These are phyloP conservation scores for Leptographium wingfieldii DNA, from an alignment of 2,329 filamentous ascomycete genomes.

Conservation along the genomic window DNA sequence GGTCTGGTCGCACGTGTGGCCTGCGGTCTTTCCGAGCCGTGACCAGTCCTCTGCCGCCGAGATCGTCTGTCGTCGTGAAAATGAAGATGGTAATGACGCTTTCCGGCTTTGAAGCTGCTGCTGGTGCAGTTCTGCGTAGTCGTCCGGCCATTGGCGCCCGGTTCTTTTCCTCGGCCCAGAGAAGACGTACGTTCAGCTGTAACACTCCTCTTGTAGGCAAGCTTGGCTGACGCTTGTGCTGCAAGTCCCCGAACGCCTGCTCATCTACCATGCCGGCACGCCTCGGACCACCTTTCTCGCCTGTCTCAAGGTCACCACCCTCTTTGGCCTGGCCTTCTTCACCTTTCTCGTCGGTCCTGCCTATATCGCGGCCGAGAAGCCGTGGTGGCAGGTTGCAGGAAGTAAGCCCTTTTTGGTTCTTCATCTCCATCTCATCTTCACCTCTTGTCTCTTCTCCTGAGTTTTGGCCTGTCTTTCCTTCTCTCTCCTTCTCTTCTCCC, in stretches of 20 bases:
- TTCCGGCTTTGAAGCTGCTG: not conserved
- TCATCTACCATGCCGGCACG: conserved; percentile 67
- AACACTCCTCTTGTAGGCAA: not conserved
- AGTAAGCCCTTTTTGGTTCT: conserved; percentile 19
- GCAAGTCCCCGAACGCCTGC: conserved; percentile 37
- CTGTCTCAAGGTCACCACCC: conserved; percentile 55
- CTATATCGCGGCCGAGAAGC: conserved; percentile 31
- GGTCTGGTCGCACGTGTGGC: not conserved
- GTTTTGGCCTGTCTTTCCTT: too few species aligned
- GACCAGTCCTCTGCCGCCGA: not conserved
- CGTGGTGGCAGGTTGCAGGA: conserved; percentile 22
- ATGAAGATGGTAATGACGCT: not conserved
- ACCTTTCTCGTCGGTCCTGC: conserved; percentile 49
- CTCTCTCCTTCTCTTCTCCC: too few species aligned
- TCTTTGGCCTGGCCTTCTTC: conserved; percentile 58
- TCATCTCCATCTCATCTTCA: not conserved
- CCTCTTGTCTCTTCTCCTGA: not conserved
- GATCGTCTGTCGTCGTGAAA: not conserved
- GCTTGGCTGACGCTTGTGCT: conserved; percentile 24
- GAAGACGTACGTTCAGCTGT: not conserved
- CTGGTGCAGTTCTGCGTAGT: not conserved
- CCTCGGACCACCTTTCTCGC: conserved; percentile 55
- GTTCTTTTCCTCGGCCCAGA: not conserved
- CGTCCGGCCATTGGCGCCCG: not conserved
- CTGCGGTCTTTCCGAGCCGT: not conserved